Base-by-base conservation (phyloP, 345 rosid genomes). In the Moricandia moricandioides region DNA sequence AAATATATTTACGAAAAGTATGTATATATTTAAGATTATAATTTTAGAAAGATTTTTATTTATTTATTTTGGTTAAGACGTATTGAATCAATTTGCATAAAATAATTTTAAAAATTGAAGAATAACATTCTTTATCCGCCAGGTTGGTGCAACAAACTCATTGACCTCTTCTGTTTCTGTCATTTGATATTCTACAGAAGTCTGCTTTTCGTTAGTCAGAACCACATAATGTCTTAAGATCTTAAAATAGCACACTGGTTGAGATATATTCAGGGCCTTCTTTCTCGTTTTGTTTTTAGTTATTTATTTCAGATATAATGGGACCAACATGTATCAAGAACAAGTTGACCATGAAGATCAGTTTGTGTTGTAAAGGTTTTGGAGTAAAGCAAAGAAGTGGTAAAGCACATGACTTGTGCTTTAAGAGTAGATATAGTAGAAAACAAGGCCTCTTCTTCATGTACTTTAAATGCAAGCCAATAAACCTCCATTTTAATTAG, bases 401-500 rank as follows among this genome's bases (percentile, higher is more conserved):
- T 67, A 84, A 84, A 81, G 64, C 64, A 67, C 78, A 74, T 96
- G 82, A 85, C 98, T 92, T 92, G 89, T 82, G 83, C 98, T 92
- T 91, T 74, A 96, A 91, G 99, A 71, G 78, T 85, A 45, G 90
- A 83, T 89, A 81, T 66, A 84, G 86, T 83, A 81, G 87, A 85
- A 88, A 85, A 79, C 67, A 78, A 73, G 72, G 54, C 82, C 80
- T 77, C 84, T 10, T 66, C 63, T 91, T 88, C 89, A 85, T 89
- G 76, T 85, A 76, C 98, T 96, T 96, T 29, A 86, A 96, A 96
- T 97, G 89, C 83, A 96, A 91, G 93, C 89, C 91, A 90, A 61
- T 75, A 69, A 75, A 75, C 72, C 59, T 82, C 81, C 84, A 3
- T 12, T 43, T 84, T 87, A 81, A 77, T 83, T 86, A 90, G 85